A percentile compares a stretch with the other conserved stretches of the same genome.
Evolutionary conservation across 805 yeast species (phyloP).

Genomic region (Ogataea pilisensis): DNA sequence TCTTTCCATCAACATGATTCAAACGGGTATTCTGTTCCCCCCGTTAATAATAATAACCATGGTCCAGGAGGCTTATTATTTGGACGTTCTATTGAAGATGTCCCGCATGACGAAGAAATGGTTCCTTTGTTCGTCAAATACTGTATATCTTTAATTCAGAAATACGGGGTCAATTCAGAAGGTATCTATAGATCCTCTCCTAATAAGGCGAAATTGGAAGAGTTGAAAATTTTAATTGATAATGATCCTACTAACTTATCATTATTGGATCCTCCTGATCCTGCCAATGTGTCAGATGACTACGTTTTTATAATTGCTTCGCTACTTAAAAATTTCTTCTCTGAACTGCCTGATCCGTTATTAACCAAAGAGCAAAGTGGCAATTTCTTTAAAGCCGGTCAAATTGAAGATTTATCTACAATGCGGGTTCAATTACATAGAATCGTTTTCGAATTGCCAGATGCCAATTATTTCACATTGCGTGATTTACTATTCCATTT

Average conservation of each 20-base stretch:
- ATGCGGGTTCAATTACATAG: slow-evolving; percentile 80
- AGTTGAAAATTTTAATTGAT: slow-evolving; percentile 67
- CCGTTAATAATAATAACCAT: slow-evolving; percentile 2
- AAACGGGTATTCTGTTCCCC: too few relatives aligned
- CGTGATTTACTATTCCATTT: slow-evolving; percentile 83
- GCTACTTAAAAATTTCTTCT: slow-evolving; percentile 76
- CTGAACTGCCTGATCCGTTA: slow-evolving; percentile 82
- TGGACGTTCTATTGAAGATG: slow-evolving; percentile 79
- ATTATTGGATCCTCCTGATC: slow-evolving; percentile 48
- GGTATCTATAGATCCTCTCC: slow-evolving; percentile 90
- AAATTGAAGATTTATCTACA: slow-evolving; percentile 52
- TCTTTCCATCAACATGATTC: slow-evolving; percentile 1
- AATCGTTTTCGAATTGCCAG: slow-evolving; percentile 84
- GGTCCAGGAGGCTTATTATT: slow-evolving; percentile 46
- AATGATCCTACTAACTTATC: slow-evolving; percentile 62
- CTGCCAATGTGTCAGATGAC: slow-evolving; percentile 60
- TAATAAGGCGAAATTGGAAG: slow-evolving; percentile 67
- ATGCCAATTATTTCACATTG: slow-evolving; percentile 90
- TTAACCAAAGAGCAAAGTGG: slow-evolving; percentile 60
- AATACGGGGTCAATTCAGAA: slow-evolving; percentile 77
- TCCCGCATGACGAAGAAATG: slow-evolving; percentile 81
- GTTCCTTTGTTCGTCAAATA: slow-evolving; percentile 88
- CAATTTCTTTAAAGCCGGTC: slow-evolving; percentile 65
- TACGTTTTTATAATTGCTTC: slow-evolving; percentile 89
- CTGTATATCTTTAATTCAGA: slow-evolving; percentile 83